Evolutionary conservation across 2,329 filamentous ascomycete genomes (phyloP), one percentile per base, ranked within the genome.

Genomic region (Zymoseptoria tritici): DNA sequence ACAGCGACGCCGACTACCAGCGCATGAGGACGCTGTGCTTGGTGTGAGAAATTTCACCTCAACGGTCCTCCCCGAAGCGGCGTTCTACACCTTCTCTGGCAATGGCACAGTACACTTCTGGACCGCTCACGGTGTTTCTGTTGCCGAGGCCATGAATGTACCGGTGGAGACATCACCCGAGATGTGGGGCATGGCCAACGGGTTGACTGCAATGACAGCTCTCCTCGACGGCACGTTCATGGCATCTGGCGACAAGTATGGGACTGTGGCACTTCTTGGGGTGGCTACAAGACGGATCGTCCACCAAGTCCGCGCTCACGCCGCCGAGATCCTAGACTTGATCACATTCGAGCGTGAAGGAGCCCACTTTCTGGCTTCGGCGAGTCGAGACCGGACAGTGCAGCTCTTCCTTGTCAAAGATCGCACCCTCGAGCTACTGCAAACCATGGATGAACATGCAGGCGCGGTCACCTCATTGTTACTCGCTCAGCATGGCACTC

Each of bases 401-500:
- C 94, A 99, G 72, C 78, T 99, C n/a, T 97, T 97, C 71, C 76
- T 75, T 2, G 88, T 95, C 73, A 59, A 51, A 9, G 60, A 64
- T 13, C 58, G 60, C 11, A 56, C 59, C n/a, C 61, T 74, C 9
- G 83, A 89, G 60, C 83, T 97, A 59, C 83, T 96, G 56, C 94
- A 99, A 73, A 99, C 94, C 0, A 83, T 97, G 70, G 86, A 90
- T 58, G 93, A 99, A 67, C 96, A 97, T 74, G 86, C 91, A 29
- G 90, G 91, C 21, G 89, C 90, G 64, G 92, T 99, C 19, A 87
- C 83, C 57, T 86, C 87, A 26, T 77, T 97, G 26, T 80, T 92
- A 8, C 91, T 95, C 60, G 84, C 88, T 2, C 82, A 87, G 50
- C 83, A 91, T 71, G 85, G 85, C 4, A 79, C 80, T 49, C 60